Evolutionary conservation across 1,139 yeast genomes (phyloP), one percentile per base, ranked within the genome.

Genomic region (Yamadazyma atlantica): DNA sequence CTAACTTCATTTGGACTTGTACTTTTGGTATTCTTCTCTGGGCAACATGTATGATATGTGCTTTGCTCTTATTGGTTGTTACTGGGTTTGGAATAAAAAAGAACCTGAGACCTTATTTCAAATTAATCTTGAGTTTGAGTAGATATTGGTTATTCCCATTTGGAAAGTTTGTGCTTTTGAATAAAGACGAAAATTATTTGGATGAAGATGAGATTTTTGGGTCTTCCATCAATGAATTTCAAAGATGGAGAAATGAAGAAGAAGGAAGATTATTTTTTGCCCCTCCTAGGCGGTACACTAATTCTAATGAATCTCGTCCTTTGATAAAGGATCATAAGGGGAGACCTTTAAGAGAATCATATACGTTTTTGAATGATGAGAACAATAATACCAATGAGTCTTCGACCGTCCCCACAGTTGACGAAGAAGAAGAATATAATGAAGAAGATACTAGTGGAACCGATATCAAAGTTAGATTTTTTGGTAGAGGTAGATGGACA

Each of bases 401-500:
- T n/a, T n/a, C n/a, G 21, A 53, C 46, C 19, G 53, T 44, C 4
- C 17, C 17, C 10, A 7, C 29, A 14, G 17, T 14, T 12, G 55
- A 50, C 33, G 57, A 50, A 9, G 62, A 51, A 15, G 51, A 51
- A 3, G 48, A 39, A 29, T 45, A 37, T 9, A 42, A 37, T 10
- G 54, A 58, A 6, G 66, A 61, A 18, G 71, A 64, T 12, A 32
- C 32, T n/a, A 32, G 29, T 2, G 34, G 41, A 29, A 38, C 48
- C 33, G 73, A 70, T 43, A 63, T 70, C 32, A 79, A 80, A 47
- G 66, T 72, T 24, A 66, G 98, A 43, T 71, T 80, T 38, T 92
- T 92, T 58, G 98, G 98, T 23, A 75, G 98, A 58, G 98, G 98
- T 21, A 70, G 80, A 48, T 92, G 98, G 98, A 81, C 85, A 15